Conservation (phyloP, 2,329 filamentous ascomycete genomes). For the Talaromyces piceae region DNA sequence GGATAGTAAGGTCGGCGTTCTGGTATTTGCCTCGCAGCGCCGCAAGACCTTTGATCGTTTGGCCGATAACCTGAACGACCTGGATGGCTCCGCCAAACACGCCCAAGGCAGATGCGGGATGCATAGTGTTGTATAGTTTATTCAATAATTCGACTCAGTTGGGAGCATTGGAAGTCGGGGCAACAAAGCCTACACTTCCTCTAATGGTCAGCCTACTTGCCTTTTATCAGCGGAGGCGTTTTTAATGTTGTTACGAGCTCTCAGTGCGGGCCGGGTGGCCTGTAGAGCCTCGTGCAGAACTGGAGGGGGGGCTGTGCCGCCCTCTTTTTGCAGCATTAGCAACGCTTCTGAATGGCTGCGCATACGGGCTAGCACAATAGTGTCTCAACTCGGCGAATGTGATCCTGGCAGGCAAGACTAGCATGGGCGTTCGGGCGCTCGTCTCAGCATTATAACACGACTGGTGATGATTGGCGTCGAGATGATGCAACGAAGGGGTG, state of each 20-base stretch:
- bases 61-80: constrained; percentile 26
- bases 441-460: too few relatives aligned
- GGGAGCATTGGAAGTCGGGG: too few relatives aligned
- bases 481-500: too few relatives aligned
- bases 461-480: too few relatives aligned
- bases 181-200: too few relatives aligned
- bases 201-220: too few relatives aligned
- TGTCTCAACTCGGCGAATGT: neutral
- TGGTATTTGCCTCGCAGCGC: constrained; percentile 27
- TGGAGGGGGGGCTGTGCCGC: neutral
- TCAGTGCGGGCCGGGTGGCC: too few relatives aligned
- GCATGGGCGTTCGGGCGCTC: too few relatives aligned
- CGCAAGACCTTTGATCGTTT: constrained; percentile 25
- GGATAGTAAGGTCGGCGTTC: constrained; percentile 32
- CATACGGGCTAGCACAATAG: neutral
- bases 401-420: neutral
- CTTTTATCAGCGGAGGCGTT: too few relatives aligned
- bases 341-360: neutral
- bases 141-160: too few relatives aligned
- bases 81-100: constrained; percentile 27
- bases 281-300: neutral
- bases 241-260: too few relatives aligned
- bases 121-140: constrained; percentile 21
- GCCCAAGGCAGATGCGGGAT: constrained; percentile 29
- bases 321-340: neutral